Evolutionary conservation across 345 rosid genomes (phyloP), one percentile per base, ranked within the genome.

Genomic region (Alliaria petiolata): DNA sequence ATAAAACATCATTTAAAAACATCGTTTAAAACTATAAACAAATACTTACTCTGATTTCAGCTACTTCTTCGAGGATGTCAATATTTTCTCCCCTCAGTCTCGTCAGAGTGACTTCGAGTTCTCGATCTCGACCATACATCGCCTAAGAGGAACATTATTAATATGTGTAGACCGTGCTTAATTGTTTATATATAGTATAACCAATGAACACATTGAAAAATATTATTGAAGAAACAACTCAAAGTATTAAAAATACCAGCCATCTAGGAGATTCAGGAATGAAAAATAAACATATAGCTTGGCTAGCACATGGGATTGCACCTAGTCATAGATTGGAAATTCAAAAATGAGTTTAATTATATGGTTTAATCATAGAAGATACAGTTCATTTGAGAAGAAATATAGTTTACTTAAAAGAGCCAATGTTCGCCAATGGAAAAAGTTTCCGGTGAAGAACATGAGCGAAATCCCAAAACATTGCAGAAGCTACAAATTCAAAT

Each of bases 191-290:
- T 17, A 44, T 22, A 64, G 25, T 60, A 49, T 51, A 17, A 43
- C 33, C 2, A 52, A 43, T 9, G 19, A 15, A 38, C 6, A 9
- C 26, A 52, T n/a, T 7, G 0, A 1, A n/a, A 20, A 16, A 4
- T 4, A 26, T 14, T 11, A 70, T 30, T 11, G 3, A 3, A 42
- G 60, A 57, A 15, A 25, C 2, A 36, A 30, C 5, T 0, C 0
- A 34, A 39, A 54, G 55, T 30, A 36, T 13, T 30, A 26, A 49
- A 44, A 52, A 62, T 59, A 85, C 87, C 81, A 85, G 72, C 87
- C 87, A 85, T 71, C 85, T 75, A 3, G 87, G 87, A 71, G 89
- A 85, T 52, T 85, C 89, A 3, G 87, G 84, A 64, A 83, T 80
- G 51, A 80, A 80, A 49, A 78, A 78, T 10, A 85, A 51, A 17